Evolutionary conservation across 768 basidiomycete species (phyloP), one percentile per base, ranked within the genome.

Genomic region (Peribolospora baueri): DNA sequence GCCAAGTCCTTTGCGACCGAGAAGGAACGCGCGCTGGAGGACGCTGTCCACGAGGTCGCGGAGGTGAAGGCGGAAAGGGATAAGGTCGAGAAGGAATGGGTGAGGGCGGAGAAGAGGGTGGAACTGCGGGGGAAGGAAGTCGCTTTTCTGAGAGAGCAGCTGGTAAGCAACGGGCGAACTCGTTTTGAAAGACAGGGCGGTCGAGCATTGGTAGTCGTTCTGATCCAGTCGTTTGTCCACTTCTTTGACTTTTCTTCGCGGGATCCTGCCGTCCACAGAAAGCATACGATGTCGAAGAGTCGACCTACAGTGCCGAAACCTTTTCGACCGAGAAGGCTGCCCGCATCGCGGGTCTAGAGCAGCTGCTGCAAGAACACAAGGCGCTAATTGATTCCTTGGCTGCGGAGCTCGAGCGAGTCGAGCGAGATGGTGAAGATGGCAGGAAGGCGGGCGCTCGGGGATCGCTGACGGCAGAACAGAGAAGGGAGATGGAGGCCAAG

Each of bases 231-330:
- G 36, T 52, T 62, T 13, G 61, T 61, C 46, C 40, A 57, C 45
- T 50, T 25, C 9, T 9, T 10, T 38, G 5, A 9, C 45, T 8
- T 46, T 38, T 7, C 25, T 8, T 10, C n/a, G 4, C 25, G 2
- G 6, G 2, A 7, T 5, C 7, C 10, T n/a, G 46, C 25, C 40
- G 10, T 9, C 10, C 8, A 25, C 54, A 61, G 61, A 55, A 58
- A 9, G 59, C 54, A 42, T 62, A 62, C 51, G 5, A 52, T 41
- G 54, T 57, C 6, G 61, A 62, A 48, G 61, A 62, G 43, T 54
- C 57, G 6, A 41, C 56, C 54, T 52, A 58, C 54, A 52, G 54
- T 9, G 6, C 57, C 3, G 56, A 46, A 36, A 58, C 55, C 45
- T 58, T 46, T 37, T 57, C 57, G 54, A 50, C 52, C 13, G 57